Base-by-base conservation (phyloP, 1,284 basidiomycete species). In the Cryptococcus sp. region DNA sequence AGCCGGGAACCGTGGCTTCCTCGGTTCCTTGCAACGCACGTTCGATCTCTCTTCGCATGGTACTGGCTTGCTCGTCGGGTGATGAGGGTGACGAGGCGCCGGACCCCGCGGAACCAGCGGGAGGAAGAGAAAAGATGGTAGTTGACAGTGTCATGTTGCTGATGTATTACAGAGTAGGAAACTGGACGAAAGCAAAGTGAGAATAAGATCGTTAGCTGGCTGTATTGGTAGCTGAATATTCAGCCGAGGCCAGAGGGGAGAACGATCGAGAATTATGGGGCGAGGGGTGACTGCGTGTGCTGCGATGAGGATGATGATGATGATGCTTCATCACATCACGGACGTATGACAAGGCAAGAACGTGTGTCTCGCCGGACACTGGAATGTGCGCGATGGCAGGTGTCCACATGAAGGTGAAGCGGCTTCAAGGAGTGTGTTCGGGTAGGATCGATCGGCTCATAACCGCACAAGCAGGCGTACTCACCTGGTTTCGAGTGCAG, bases 31-130 rank as follows among this genome's bases (percentile, higher is more conserved):
- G 23, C 3, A 77, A 58, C 8, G 59, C 70, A 3, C 52, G 47
- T 52, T 75, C 73, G 52, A 77, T 75, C 61, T 77, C 68, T 7
- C 61, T 64, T 40, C 61, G 53, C 16, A 75, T 66, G 20, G 58
- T 61, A 39, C 25, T 20, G 16, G 25, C 1, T 16, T n/a, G 49
- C 30, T n/a, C 25, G 11, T n/a, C n/a, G 22, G 16, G 8, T 19
- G 41, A 42, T 5, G 41, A 42, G 16, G 45, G 43, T 13, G 49
- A 19, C 39, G 49, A 23, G 41, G 16, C 17, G 23, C 22, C 19
- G 16, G 40, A 19, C n/a, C 15, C 27, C 25, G n/a, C 22, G 23
- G 51, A 25, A 41, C 10, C 45, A 13, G 16, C 27, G 15, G 40
- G 41, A 6, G 55, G 55, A 27, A 57, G 48, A 6, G 55, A 51